These are phyloP conservation scores for Boletus huronensis DNA, from an alignment of 768 basidiomycete species.

Conservation along the genomic window DNA sequence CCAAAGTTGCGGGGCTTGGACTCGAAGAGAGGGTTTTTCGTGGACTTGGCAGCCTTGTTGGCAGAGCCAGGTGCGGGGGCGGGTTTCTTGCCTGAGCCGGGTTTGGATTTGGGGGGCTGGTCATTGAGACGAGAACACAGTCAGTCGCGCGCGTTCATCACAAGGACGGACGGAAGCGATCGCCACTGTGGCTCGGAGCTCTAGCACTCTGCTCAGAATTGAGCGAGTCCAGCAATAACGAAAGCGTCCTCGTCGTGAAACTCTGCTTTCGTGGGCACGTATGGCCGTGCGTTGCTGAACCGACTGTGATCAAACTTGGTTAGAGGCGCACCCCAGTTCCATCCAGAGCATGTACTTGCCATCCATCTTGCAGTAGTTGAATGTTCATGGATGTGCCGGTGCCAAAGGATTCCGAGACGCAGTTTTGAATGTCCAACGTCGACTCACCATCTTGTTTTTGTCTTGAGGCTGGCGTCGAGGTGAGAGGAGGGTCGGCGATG, in stretches of 20 bases:
- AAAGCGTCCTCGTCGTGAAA: slow-evolving; percentile 39
- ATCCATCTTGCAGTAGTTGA: slow-evolving; percentile 42
- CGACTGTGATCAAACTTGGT: slow-evolving; percentile 18
- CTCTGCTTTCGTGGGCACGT: slow-evolving; percentile 36
- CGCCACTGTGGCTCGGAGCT: slow-evolving; percentile 47
- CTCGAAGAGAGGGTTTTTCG: slow-evolving; percentile 98
- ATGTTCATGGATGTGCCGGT: slow-evolving; percentile 36
- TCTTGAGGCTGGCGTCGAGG: slow-evolving; percentile 35
- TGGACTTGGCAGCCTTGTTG: slow-evolving; percentile 66
- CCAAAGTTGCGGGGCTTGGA: slow-evolving; percentile 88
- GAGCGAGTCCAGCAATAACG: slow-evolving; percentile 40
- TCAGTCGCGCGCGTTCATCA: slow-evolving; percentile 31
- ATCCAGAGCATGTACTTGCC: slow-evolving; percentile 45
- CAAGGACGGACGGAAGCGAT: slow-evolving; percentile 24
- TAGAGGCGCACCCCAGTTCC: slow-evolving; percentile 17
- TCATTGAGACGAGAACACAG: slow-evolving; percentile 81
- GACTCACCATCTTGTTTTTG: slow-evolving; percentile 50
- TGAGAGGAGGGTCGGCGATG: slow-evolving; percentile 4
- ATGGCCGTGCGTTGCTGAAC: slow-evolving; percentile 20
- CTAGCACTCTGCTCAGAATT: slow-evolving; percentile 38
- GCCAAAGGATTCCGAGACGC: slow-evolving; percentile 39
- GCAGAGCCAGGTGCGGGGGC: slow-evolving; percentile 82
- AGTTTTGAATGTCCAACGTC: slow-evolving; percentile 10
- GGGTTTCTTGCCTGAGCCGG: slow-evolving; percentile 77
- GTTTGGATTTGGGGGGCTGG: slow-evolving; percentile 75